Evolutionary conservation across 352 stramenopile species (phyloP).

Genomic region (Thalassiosira allenii): DNA sequence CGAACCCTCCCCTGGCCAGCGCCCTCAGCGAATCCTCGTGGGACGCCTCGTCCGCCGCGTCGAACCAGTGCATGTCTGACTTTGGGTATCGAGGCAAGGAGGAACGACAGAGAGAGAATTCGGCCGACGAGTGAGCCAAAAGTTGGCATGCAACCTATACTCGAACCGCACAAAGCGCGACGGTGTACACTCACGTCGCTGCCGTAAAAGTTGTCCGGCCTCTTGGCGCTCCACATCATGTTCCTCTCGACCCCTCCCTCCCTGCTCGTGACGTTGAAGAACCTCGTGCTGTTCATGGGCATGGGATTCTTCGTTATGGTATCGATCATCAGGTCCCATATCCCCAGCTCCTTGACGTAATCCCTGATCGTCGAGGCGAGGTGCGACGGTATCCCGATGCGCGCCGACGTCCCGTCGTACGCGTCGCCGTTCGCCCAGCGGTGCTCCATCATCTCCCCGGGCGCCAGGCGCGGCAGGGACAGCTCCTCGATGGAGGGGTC

Average conservation of each 20-base stretch:
- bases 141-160: too few relatives aligned
- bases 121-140: too few relatives aligned
- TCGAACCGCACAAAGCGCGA: too few relatives aligned
- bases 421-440: constrained; percentile 24
- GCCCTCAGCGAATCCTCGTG: constrained; percentile 32
- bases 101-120: too few relatives aligned
- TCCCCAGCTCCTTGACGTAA: constrained; percentile 21
- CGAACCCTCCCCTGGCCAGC: constrained; percentile 29
- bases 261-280: constrained; percentile 10
- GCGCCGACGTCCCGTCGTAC: constrained; percentile 23
- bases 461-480: background rate
- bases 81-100: too few relatives aligned
- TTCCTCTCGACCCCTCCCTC: background rate
- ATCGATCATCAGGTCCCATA: constrained; percentile 29
- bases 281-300: constrained; percentile 15
- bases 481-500: constrained; percentile 6
- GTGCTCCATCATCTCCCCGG: constrained; percentile 5
- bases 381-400: constrained; percentile 13
- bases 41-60: constrained; percentile 22
- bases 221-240: constrained; percentile 29
- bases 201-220: constrained; percentile 31
- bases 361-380: constrained; percentile 2
- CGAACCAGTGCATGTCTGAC: constrained; percentile 44
- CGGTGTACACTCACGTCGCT: constrained; percentile 22
- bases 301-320: constrained; percentile 26